Evolutionary conservation across 106 monocot genomes (phyloP).

Genomic region (Ottelia alismoides): DNA sequence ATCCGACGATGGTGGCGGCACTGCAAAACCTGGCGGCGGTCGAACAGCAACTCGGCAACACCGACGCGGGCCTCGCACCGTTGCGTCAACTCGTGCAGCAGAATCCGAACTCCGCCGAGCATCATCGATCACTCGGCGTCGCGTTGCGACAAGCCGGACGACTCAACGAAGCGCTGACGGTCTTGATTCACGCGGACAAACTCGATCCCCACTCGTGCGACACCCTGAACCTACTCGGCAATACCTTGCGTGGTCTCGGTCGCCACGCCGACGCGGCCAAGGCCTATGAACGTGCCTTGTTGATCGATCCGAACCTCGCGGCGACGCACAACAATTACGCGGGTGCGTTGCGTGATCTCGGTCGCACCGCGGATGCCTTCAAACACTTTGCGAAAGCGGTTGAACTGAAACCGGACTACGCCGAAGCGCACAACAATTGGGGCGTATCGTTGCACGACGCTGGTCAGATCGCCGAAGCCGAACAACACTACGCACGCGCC

Average conservation of each 20-base stretch:
- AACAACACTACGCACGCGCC: not conserved
- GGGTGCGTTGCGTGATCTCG: too few relatives aligned
- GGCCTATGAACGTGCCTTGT: not conserved
- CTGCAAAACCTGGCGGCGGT: not conserved
- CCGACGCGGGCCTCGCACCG: too few relatives aligned
- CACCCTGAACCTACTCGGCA: too few relatives aligned
- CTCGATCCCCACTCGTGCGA: too few relatives aligned
- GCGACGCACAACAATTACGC: not conserved
- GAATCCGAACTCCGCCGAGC: too few relatives aligned
- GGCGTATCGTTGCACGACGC: not conserved
- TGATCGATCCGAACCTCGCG: not conserved
- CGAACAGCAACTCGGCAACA: too few relatives aligned
- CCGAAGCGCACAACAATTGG: not conserved
- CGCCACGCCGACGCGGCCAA: not conserved
- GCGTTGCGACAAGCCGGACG: too few relatives aligned
- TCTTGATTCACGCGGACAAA: too few relatives aligned
- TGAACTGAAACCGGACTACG: not conserved
- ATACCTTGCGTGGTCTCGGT: not conserved
- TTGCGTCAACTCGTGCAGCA: too few relatives aligned
- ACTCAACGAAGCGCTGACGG: too few relatives aligned
- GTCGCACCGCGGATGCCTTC: not conserved
- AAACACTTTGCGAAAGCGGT: not conserved
- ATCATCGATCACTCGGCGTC: too few relatives aligned
- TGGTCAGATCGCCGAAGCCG: not conserved
- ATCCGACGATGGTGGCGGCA: not conserved